Percentiles rank a stretch among this genome's conserved stretches.
Evolutionary conservation across 495 filamentous ascomycete species (phyloP).

Genomic region (Pseudoneurospora amorphoporcata): DNA sequence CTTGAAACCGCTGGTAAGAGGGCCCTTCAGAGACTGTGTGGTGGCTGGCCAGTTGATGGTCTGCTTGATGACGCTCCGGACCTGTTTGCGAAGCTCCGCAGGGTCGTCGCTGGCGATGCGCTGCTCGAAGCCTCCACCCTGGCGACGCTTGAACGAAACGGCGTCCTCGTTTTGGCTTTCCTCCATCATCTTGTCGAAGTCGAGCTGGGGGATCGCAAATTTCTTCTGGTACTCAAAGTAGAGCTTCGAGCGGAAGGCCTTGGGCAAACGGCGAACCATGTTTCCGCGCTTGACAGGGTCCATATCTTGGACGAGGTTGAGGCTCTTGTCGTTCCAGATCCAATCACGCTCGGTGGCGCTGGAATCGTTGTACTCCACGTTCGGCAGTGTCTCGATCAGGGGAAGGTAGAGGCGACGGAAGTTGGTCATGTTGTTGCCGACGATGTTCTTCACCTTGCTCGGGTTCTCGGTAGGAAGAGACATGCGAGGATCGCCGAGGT

Average conservation of each 20-base stretch:
- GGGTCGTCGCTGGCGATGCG: constrained; percentile 61
- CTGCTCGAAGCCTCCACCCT: constrained; percentile 77
- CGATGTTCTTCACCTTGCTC: constrained; percentile 89
- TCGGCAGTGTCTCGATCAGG: constrained; percentile 80
- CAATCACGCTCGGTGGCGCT: constrained; percentile 51
- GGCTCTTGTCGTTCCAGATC: constrained; percentile 47
- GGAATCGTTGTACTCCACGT: constrained; percentile 68
- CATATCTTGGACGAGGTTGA: constrained; percentile 74
- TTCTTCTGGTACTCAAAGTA: constrained; percentile 93
- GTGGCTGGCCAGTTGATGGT: constrained; percentile 88
- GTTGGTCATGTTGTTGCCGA: constrained; percentile 77
- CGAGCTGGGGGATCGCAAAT: constrained; percentile 68
- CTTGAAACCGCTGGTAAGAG: constrained; percentile 60
- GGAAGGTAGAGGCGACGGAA: constrained; percentile 86
- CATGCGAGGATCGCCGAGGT: constrained; percentile 93
- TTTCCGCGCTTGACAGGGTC: constrained; percentile 81
- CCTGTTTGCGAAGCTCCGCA: constrained; percentile 52
- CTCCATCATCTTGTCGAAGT: constrained; percentile 82
- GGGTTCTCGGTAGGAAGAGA: constrained; percentile 75
- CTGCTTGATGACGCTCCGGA: constrained; percentile 64
- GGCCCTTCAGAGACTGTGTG: constrained; percentile 70
- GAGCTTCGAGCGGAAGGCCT: constrained; percentile 73
- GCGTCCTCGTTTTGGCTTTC: constrained; percentile 59
- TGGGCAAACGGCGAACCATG: constrained; percentile 89
- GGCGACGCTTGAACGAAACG: constrained; percentile 53